Evolutionary conservation across 1,284 basidiomycete genomes (phyloP), one percentile per base, ranked within the genome.

Genomic region (Tetrapyrgos nigripes): DNA sequence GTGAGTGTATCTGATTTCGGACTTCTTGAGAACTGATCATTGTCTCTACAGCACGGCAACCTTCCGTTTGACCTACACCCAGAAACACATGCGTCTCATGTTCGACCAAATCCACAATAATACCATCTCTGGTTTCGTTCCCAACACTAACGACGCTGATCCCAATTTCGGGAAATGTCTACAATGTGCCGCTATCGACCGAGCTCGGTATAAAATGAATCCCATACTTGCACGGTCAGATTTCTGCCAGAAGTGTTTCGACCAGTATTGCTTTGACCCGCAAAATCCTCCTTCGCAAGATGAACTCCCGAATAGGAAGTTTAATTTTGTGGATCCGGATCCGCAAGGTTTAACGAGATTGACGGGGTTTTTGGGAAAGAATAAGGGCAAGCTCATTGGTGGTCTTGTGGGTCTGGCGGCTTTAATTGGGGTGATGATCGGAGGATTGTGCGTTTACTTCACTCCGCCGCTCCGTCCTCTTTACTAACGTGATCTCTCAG

Each of bases 241-340:
- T 4, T 62, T 79, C 33, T 86, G 84, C 67, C 58, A 70, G 4
- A 63, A 73, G 48, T 85, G 84, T 62, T 85, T 86, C 72, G 64
- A 76, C 48, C 81, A 80, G 62, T 85, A 85, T 59, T 86, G 84
- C 66, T 86, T 73, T 66, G 78, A 84, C 67, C 80, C 83, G 10
- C 58, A 66, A 17, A 76, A 81, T 59, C 80, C 78, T 23, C 75
- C 83, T 1, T 81, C 76, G 61, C 71, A 71, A 50, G 63, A 65
- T 13, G 73, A 76, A 59, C 69, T 85, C 8, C 77, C 80, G 1
- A 78, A 78, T 11, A 66, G 84, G 50, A 79, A 81, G 62, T 70
- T 77, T 3, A 57, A 50, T 1, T 84, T 84, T 65, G 76, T 76
- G 17, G 79, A 85, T 67, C 83, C 84, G 11, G 80, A 83, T 64